These are phyloP conservation scores for Pseudomonodictys pantanalensis DNA, from an alignment of 495 filamentous ascomycete genomes.

Conservation along the genomic window DNA sequence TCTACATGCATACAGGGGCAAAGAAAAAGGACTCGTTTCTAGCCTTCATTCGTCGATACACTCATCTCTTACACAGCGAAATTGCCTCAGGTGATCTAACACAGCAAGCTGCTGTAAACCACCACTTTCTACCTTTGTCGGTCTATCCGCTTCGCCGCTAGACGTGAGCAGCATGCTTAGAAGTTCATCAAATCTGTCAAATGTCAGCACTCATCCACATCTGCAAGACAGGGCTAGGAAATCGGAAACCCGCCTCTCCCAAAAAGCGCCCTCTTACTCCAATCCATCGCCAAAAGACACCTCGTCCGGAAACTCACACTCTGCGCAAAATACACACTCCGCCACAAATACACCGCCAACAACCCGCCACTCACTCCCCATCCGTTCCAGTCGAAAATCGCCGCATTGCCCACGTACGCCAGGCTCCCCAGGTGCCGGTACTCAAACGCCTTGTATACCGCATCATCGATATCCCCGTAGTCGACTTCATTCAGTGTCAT, in stretches of 20 bases:
- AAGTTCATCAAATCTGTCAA: slow-evolving; percentile 65
- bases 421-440: slow-evolving; percentile 89
- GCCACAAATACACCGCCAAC: slow-evolving; percentile 93
- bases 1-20: too few relatives aligned
- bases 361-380: slow-evolving; percentile 79
- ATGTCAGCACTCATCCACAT: slow-evolving; percentile 22
- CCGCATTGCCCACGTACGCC: slow-evolving; percentile 94
- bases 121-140: too few relatives aligned
- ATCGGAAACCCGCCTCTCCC: slow-evolving; percentile 71
- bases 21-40: too few relatives aligned
- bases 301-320: slow-evolving; percentile 91
- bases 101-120: slow-evolving; percentile 1
- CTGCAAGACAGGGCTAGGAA: not conserved
- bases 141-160: too few relatives aligned
- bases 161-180: slow-evolving; percentile 41
- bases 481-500: slow-evolving; percentile 72
- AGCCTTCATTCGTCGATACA: too few relatives aligned
- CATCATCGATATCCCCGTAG: slow-evolving; percentile 88
- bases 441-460: slow-evolving; percentile 92
- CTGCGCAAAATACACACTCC: slow-evolving; percentile 96
- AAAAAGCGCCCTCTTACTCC: slow-evolving; percentile 92
- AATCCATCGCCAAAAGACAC: slow-evolving; percentile 94
- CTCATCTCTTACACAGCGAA: too few relatives aligned
- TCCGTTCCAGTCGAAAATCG: slow-evolving; percentile 85
- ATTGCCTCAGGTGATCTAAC: too few relatives aligned